phyloP scores from a whole-genome alignment of 805 yeast genomes.

The Saccharomycopsis oosterbeekiorum region DNA sequence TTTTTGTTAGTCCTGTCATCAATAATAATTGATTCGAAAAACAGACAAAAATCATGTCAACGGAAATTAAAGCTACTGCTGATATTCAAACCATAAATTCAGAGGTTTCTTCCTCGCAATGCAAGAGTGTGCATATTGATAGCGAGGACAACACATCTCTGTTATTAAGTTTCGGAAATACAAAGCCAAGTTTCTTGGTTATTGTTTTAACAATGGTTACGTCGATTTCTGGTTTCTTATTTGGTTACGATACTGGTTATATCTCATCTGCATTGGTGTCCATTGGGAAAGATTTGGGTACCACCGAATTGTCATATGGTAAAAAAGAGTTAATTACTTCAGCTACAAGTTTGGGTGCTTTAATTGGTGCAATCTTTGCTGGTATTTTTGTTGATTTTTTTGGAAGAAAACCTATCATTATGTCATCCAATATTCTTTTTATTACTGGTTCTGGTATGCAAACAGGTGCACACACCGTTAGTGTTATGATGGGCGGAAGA shows the following conservation, averaged over 20 bases:
- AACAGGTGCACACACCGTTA: slow-evolving; percentile 66
- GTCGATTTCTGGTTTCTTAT: slow-evolving; percentile 91
- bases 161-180: slow-evolving; percentile 37
- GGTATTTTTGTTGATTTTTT: slow-evolving; percentile 74
- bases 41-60: neutral
- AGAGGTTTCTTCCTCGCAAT: neutral
- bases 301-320: slow-evolving; percentile 52
- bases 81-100: neutral
- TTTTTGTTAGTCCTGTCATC: too few relatives aligned
- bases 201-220: slow-evolving; percentile 62
- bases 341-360: slow-evolving; percentile 90
- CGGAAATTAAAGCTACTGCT: neutral
- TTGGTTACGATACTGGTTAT: slow-evolving; percentile 97
- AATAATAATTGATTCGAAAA: neutral
- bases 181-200: slow-evolving; percentile 51
- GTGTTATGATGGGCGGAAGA: slow-evolving; percentile 91
- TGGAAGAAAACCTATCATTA: slow-evolving; percentile 78
- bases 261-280: slow-evolving; percentile 88
- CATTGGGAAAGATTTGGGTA: slow-evolving; percentile 65
- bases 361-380: slow-evolving; percentile 67
- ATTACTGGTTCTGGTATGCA: slow-evolving; percentile 80
- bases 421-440: slow-evolving; percentile 75
- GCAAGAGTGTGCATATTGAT: slow-evolving; percentile 10
- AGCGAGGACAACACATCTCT: slow-evolving; percentile 39
- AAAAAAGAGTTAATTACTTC: slow-evolving; percentile 86